Evolutionary conservation across 176 grass and related monocot species (phyloP).

Genomic region (Puya raimondii): DNA sequence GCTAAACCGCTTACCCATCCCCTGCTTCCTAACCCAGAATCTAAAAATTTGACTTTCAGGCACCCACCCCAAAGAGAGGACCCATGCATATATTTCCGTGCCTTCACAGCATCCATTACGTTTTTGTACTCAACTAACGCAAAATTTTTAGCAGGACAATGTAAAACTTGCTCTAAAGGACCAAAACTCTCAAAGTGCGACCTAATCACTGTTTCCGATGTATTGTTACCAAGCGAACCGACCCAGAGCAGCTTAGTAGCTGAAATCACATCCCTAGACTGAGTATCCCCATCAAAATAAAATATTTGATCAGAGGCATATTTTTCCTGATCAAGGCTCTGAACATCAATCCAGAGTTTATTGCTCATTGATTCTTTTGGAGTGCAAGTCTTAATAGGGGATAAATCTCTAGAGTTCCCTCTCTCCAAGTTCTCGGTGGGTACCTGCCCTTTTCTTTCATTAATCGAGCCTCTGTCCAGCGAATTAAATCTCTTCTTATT

Average conservation of each 20-base stretch:
- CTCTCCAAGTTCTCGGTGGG: conserved; percentile 21
- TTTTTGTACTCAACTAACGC: conserved; percentile 65
- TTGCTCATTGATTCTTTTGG: not conserved
- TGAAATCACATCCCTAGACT: conserved; percentile 52
- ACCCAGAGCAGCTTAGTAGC: conserved; percentile 88
- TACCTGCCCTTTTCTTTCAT: conserved; percentile 9
- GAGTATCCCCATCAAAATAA: conserved; percentile 53
- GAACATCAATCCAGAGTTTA: not conserved
- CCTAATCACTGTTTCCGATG: conserved; percentile 45
- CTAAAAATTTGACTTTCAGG: conserved; percentile 75
- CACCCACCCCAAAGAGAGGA: conserved; percentile 64
- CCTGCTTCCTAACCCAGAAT: conserved; percentile 57
- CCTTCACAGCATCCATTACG: conserved; percentile 58
- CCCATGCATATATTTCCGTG: conserved; percentile 69
- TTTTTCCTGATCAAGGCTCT: conserved; percentile 19
- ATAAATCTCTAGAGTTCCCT: conserved; percentile 18
- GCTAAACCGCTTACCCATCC: conserved; percentile 54
- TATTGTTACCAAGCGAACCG: conserved; percentile 45
- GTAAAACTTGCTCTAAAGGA: conserved; percentile 43
- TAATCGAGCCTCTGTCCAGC: conserved; percentile 7
- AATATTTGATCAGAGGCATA: conserved; percentile 29
- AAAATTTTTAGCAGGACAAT: conserved; percentile 53
- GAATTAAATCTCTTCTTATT: conserved; percentile 15
- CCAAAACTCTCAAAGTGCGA: conserved; percentile 84
- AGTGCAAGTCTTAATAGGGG: conserved; percentile 9